Percentiles rank a stretch among this genome's conserved stretches.
These are phyloP conservation scores for Ceratocystiopsis minuta DNA, from an alignment of 2,329 filamentous ascomycete genomes.

Conservation along the genomic window DNA sequence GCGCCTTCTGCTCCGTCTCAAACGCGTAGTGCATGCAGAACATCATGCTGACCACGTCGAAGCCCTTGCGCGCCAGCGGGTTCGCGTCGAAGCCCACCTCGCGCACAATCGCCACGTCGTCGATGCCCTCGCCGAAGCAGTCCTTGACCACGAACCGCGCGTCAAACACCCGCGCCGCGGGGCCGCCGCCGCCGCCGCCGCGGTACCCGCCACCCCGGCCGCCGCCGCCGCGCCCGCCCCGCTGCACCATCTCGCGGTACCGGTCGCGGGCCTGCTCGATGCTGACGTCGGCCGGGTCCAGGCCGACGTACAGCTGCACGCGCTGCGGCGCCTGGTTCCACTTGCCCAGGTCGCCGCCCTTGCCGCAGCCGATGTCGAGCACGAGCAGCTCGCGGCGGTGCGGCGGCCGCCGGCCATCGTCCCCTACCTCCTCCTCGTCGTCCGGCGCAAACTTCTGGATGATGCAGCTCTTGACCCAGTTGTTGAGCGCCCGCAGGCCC, in stretches of 20 bases:
- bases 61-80: constrained; percentile 58
- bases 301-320: constrained; percentile 82
- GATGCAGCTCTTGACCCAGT: constrained; percentile 95
- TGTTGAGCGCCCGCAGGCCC: constrained; percentile 86
- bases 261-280: constrained; percentile 80
- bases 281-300: constrained; percentile 83
- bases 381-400: constrained; percentile 51
- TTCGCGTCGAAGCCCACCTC: constrained; percentile 76
- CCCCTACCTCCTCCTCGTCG: constrained; percentile 46
- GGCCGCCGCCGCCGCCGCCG: constrained; percentile 17
- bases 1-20: constrained; percentile 75
- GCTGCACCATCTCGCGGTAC: constrained; percentile 53
- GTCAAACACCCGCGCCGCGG: constrained; percentile 47
- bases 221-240: constrained; percentile 32
- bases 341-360: constrained; percentile 86
- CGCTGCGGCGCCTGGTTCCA: constrained; percentile 89
- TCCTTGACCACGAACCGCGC: constrained; percentile 82
- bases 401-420: constrained; percentile 35
- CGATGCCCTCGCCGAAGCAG: constrained; percentile 73
- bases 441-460: constrained; percentile 90
- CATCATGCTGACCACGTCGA: constrained; percentile 97
- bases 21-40: constrained; percentile 99
- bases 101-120: constrained; percentile 61
- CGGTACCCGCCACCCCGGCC: constrained; percentile 31
- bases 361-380: constrained; percentile 88